Evolutionary conservation across 2,329 filamentous ascomycete species (phyloP).

Genomic region (Ophiostoma novo-ulmi): DNA sequence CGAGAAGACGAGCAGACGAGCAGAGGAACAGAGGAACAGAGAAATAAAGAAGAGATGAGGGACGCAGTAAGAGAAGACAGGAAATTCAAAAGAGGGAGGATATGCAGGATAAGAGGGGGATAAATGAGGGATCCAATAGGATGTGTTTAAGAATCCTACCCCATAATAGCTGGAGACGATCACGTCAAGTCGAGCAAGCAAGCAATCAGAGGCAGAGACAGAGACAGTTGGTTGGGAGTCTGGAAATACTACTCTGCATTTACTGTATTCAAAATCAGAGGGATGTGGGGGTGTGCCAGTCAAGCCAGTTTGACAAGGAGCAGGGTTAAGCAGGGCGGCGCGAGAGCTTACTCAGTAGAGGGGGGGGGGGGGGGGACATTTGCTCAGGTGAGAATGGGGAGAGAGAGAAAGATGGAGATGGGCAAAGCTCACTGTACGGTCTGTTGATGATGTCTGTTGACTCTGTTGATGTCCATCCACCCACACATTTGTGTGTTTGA

Average conservation of each 20-base stretch:
- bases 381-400: neutral
- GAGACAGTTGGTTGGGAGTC: neutral
- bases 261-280: neutral
- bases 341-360: too few species aligned
- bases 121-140: slow-evolving; percentile 3
- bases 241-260: neutral
- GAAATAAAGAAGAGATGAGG: neutral
- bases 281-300: neutral
- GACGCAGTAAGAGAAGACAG: neutral
- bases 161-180: slow-evolving; percentile 9
- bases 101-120: neutral
- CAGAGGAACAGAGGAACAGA: neutral
- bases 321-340: neutral
- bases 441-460: neutral
- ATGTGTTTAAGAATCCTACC: neutral
- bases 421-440: neutral
- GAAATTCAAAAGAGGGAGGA: neutral
- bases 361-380: neutral
- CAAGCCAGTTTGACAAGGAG: neutral
- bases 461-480: neutral
- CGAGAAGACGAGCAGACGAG: neutral
- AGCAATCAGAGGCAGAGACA: neutral
- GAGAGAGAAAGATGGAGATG: neutral
- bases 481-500: neutral
- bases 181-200: neutral